Evolutionary conservation across 1,139 yeast species (phyloP).

Genomic region (Yamadazyma songkhlaensis): DNA sequence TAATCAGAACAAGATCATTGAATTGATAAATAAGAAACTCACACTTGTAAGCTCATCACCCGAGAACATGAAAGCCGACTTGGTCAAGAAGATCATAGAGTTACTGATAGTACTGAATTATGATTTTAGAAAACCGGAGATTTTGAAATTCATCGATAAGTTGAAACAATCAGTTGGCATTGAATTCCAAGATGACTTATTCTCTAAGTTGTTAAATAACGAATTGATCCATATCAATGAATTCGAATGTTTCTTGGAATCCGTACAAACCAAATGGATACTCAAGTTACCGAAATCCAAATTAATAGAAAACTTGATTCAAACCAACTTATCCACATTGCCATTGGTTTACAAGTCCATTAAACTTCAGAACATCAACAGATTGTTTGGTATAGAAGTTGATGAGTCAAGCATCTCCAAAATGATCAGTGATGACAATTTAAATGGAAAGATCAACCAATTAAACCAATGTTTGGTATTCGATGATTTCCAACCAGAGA

Average conservation of each 20-base stretch:
- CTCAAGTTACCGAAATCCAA: conserved; percentile 12
- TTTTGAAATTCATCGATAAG: conserved; percentile 22
- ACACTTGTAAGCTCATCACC: conserved; percentile 21
- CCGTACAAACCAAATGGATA: conserved; percentile 12
- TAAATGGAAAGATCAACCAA: conserved; percentile 33
- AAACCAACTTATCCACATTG: conserved; percentile 29
- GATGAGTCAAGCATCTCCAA: conserved; percentile 25
- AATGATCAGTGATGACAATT: conserved; percentile 35
- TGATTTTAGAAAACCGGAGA: conserved; percentile 32
- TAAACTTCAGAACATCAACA: conserved; percentile 16
- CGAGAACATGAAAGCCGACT: conserved; percentile 9
- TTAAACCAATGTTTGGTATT: conserved; percentile 23
- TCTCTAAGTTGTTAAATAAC: conserved; percentile 10
- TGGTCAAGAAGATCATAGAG: conserved; percentile 26
- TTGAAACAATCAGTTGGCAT: not conserved
- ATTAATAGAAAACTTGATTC: conserved; percentile 26
- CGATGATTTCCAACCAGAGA: conserved; percentile 14
- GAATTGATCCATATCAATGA: conserved; percentile 18
- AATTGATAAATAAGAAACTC: conserved; percentile 38
- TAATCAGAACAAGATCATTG: conserved; percentile 23
- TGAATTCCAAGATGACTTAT: conserved; percentile 8
- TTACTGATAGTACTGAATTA: conserved; percentile 28
- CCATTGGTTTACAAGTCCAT: conserved; percentile 29
- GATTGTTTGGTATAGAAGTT: conserved; percentile 16
- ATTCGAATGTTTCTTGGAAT: conserved; percentile 18